Evolutionary conservation across 257 asterid genomes (phyloP), one percentile per base, ranked within the genome.

Genomic region (Apocynum venetum): DNA sequence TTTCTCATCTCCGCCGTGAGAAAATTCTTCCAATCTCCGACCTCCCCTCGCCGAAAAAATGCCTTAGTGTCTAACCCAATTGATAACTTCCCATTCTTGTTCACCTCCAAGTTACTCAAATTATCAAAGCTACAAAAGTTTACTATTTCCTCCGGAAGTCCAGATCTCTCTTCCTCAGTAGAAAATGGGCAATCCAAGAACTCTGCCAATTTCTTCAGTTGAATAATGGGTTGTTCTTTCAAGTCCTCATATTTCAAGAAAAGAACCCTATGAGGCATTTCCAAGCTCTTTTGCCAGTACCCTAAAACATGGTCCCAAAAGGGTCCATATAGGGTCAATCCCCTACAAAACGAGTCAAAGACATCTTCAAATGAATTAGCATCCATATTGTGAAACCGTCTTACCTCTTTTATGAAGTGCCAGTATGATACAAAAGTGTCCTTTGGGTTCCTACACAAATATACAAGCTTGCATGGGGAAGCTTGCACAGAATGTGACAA

Each of bases 391-490:
- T n/a, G 3, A 57, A 20, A 36, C 19, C 49, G 31, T 25, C 31
- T 66, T n/a, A 65, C 10, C 31, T 53, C 74, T 13, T 79, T 79
- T 6, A 20, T n/a, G 46, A 74, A 82, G 31, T 82, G 80, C 83
- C 82, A 82, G 3, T 48, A 3, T 1, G 82, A 81, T 9, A 78
- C 64, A 35, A 78, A 61, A 4, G 71, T 61, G 77, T 78, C 83
- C 48, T 46, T 78, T 0, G 80, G 83, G 40, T 69, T 79, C 31
- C 85, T 60, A 17, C 83, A 74, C 19, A 82, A 25, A 6, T 82
- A 78, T 15, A 78, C 77, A 63, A 78, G 3, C 70, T 75, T 82
- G 56, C 75, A 74, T 41, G 43, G 20, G 6, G 80, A 67, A 14
- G 47, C 11, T 8, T 63, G 31, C 7, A 82, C 47, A 11, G 77